These are phyloP conservation scores for Lachnellula occidentalis DNA, from an alignment of 2,329 filamentous ascomycete genomes.

Conservation along the genomic window DNA sequence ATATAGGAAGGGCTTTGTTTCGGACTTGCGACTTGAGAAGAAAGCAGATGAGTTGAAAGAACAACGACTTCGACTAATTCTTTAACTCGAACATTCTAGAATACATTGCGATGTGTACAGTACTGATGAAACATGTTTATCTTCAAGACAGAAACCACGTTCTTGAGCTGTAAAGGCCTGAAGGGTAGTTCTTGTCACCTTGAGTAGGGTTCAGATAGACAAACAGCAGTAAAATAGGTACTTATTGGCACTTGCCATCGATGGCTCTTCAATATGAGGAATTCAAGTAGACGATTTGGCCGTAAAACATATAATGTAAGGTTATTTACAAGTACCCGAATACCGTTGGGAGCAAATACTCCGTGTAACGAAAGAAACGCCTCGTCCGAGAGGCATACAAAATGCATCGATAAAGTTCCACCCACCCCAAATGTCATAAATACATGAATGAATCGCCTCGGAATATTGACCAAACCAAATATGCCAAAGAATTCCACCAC, in stretches of 20 bases:
- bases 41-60: neutral
- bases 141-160: neutral
- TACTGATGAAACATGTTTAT: neutral
- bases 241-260: too few species aligned
- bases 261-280: too few species aligned
- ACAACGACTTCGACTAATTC: neutral
- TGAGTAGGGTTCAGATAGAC: too few species aligned
- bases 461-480: neutral
- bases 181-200: too few species aligned
- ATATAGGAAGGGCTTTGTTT: neutral
- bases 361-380: neutral
- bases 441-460: neutral
- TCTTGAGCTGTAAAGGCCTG: too few species aligned
- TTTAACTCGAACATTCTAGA: neutral
- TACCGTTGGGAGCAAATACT: neutral
- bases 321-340: neutral
- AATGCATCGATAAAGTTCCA: neutral
- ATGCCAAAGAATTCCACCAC: neutral
- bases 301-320: neutral
- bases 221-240: too few species aligned
- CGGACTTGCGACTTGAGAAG: neutral
- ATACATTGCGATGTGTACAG: neutral
- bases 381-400: neutral
- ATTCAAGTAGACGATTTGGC: neutral
- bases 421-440: slow-evolving; percentile 4